Base-by-base conservation (phyloP, 140 eudicot species). In the Bidens hawaiensis region DNA sequence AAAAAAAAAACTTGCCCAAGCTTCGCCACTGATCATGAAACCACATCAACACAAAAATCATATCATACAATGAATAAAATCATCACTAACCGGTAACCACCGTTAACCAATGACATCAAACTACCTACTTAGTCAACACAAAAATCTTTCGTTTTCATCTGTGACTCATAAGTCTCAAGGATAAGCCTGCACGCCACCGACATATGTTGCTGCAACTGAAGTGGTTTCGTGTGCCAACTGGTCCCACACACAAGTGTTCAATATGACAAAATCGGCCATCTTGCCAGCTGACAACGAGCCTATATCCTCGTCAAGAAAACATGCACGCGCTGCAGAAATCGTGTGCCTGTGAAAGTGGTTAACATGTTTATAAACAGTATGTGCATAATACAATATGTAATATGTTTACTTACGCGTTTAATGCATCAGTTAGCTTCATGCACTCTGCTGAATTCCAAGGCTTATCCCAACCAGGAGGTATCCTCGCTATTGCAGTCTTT, bases 271-370 rank as follows among this genome's bases (percentile, higher is more conserved):
- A 68, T 93, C 99, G 6, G 94, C 97, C 62, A 82, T 36, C 71
- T 93, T 93, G 45, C 97, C 99, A 1, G 72, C 47, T 56, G 99
- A 76, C 50, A 88, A 72, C 45, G 99, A 93, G 25, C 97, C 99
- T 43, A 88, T 50, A 14, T 85, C 89, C 60, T 85, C 76, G 1
- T 85, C 99, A 46, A 93, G 88, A 75, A 85, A 88, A 62, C 95
- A 82, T 18, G 95, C 93, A 27, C 72, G 78, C 33, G 99, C 97
- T 56, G 94, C 97, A 7, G 79, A 78, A 49, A 88, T 93, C 2
- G 99, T 88, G 81, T 81, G 76, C 82, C 99, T 93, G 81, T 55
- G 71, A 72, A 43, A 10, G 50, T 19, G 38, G 47, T 49, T 16
- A n/a, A 27, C 40, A 12, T 54, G 22, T 25, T 26, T 26, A 14